Percentiles rank a stretch among this genome's conserved stretches.
phyloP scores from a whole-genome alignment of 176 grass and related monocot genomes.

The Ampelocalamus luodianensis region DNA sequence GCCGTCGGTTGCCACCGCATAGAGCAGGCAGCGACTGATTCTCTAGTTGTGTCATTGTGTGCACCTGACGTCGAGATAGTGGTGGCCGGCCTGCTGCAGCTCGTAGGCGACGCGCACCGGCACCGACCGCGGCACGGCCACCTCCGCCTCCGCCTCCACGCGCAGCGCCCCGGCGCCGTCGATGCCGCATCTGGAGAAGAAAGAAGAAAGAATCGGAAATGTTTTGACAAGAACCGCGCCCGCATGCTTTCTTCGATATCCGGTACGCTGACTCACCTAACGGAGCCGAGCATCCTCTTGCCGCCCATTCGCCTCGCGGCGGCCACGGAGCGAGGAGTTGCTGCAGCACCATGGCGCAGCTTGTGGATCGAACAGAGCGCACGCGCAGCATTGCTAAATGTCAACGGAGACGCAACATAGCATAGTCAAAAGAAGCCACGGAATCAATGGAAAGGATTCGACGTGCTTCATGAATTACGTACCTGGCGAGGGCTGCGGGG shows the following conservation, averaged over 20 bases:
- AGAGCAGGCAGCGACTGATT: not conserved
- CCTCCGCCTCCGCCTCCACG: not conserved
- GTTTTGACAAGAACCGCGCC: too few species aligned
- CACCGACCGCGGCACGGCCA: slow-evolving; percentile 64
- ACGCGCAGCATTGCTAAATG: too few species aligned
- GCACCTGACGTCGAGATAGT: slow-evolving; percentile 92
- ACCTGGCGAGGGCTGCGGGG: not conserved
- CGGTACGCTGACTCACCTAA: not conserved
- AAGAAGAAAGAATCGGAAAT: not conserved
- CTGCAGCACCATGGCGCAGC: not conserved
- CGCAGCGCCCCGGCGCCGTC: not conserved
- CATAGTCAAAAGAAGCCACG: too few species aligned
- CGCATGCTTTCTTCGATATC: too few species aligned
- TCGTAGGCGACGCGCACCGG: slow-evolving; percentile 85
- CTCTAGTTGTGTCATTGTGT: too few species aligned
- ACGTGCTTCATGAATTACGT: not conserved
- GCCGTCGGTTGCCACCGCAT: not conserved
- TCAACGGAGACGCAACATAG: not conserved
- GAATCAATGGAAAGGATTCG: not conserved
- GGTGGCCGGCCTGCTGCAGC: slow-evolving; percentile 75
- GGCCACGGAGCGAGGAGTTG: not conserved
- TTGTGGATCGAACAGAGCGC: not conserved
- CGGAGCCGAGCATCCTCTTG: slow-evolving; percentile 17
- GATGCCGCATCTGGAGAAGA: slow-evolving; percentile 17
- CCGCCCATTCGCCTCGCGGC: not conserved